Evolutionary conservation across 1,139 yeast genomes (phyloP), one percentile per base, ranked within the genome.

Genomic region (Saccharomyces hybrid): DNA sequence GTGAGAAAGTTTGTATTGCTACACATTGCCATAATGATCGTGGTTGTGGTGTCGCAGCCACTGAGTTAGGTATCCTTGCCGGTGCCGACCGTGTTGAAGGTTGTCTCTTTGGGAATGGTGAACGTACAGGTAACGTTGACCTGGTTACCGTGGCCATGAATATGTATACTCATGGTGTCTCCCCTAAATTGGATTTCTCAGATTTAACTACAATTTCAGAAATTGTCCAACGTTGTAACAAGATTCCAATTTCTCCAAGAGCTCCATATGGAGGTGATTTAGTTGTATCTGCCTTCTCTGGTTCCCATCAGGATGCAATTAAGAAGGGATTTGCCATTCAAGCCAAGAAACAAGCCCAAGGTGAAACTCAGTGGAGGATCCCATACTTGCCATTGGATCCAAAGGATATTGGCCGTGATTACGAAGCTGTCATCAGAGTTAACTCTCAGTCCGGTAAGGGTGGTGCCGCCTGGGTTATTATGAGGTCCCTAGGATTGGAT

Each of bases 381-480:
- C 99, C 99, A 51, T 93, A 93, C 75, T 80, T 93, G 67, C 98
- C 99, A 56, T 80, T 93, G 72, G 99, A 93, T 73, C 99, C 99
- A 63, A 81, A 85, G 70, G 98, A 93, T 71, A 86, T 93, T 64
- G 98, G 98, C 56, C 84, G 98, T 74, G 91, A 88, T 56, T 93
- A 93, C 74, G 98, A 93, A 75, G 98, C 98, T 48, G 95, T 93
- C 61, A 93, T 93, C 68, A 83, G 99, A 72, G 98, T 93, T 73
- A 93, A 93, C 77, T 90, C 97, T n/a, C 98, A 93, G 76, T 86
- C 96, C 28, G 99, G 99, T 67, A 93, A 93, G 75, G 98, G 98
- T 69, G 98, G 98, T 69, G 96, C 98, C 29, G 96, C 98, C 29
- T 93, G 98, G 97, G 87, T 93, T 61, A 86, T 93, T 67, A 80